Percentiles rank a stretch among this genome's conserved stretches.
Conservation (phyloP, 306 rosid species). For the Spatholobus suberectus region DNA sequence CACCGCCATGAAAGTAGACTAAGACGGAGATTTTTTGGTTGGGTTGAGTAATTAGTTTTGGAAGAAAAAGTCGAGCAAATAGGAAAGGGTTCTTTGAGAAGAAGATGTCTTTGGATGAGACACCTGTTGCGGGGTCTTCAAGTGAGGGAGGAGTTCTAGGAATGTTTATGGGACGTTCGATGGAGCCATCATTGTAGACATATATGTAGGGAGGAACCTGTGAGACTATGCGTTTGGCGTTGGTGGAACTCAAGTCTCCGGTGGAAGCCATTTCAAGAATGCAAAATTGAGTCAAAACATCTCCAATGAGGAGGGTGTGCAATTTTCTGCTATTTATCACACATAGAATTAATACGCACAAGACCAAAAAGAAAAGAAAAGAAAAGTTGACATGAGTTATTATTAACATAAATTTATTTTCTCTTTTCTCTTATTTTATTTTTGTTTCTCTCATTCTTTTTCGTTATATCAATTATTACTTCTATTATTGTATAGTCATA, state of each 20-base stretch:
- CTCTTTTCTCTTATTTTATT: no score
- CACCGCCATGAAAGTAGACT: constrained; percentile 45
- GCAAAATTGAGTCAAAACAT: no score
- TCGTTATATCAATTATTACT: no score
- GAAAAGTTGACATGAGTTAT: no score
- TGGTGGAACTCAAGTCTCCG: background rate
- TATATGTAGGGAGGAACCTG: constrained; percentile 33
- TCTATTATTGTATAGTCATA: no score
- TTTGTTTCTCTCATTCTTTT: no score
- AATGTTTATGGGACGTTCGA: constrained; percentile 33
- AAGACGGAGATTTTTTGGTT: constrained; percentile 40
- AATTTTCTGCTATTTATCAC: no score
- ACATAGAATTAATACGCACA: no score
- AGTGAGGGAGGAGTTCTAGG: constrained; percentile 30
- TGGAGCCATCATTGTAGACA: constrained; percentile 44
- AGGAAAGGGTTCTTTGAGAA: constrained; percentile 44
- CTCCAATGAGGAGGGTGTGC: no score
- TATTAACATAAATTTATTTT: no score
- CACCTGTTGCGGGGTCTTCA: constrained; percentile 39
- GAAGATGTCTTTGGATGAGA: constrained; percentile 56
- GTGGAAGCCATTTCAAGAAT: constrained; percentile 28
- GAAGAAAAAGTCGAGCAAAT: constrained; percentile 44
- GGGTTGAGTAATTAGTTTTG: constrained; percentile 10
- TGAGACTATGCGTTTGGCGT: constrained; percentile 10
- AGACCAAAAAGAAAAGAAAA: no score